Evolutionary conservation across 768 basidiomycete genomes (phyloP).

Genomic region (Boletus reticuloceps): DNA sequence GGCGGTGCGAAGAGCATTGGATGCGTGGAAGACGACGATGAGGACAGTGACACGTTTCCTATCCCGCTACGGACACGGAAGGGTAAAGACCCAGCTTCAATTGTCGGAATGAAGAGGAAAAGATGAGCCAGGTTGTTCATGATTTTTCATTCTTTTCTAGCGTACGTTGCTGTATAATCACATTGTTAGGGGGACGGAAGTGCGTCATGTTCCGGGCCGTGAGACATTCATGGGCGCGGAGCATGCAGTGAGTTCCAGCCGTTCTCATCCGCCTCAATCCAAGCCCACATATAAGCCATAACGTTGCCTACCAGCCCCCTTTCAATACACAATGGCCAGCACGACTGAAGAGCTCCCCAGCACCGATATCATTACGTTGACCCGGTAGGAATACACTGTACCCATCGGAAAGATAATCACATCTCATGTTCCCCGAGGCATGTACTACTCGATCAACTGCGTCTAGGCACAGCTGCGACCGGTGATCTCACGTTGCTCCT

Average conservation of each 20-base stretch:
- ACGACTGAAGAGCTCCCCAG: conserved; percentile 60
- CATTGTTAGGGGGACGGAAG: not conserved
- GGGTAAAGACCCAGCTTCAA: conserved; percentile 48
- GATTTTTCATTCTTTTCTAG: conserved; percentile 1
- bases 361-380: conserved; percentile 91
- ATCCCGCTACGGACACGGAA: conserved; percentile 69
- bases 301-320: not conserved
- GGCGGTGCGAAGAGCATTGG: conserved; percentile 23
- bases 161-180: conserved; percentile 19
- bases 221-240: conserved; percentile 17
- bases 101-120: conserved; percentile 61
- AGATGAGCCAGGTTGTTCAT: conserved; percentile 40
- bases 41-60: conserved; percentile 68
- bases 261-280: conserved; percentile 18
- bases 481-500: conserved; percentile 94
- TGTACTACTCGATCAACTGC: conserved; percentile 83
- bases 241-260: conserved; percentile 4
- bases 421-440: conserved; percentile 49
- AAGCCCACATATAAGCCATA: conserved; percentile 9
- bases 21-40: conserved; percentile 56
- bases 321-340: conserved; percentile 23
- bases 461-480: conserved; percentile 77
- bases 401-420: not conserved
- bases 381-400: conserved; percentile 53
- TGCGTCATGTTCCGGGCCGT: conserved; percentile 29